Conservation (phyloP, 306 rosid genomes). For the Betula pendula region DNA sequence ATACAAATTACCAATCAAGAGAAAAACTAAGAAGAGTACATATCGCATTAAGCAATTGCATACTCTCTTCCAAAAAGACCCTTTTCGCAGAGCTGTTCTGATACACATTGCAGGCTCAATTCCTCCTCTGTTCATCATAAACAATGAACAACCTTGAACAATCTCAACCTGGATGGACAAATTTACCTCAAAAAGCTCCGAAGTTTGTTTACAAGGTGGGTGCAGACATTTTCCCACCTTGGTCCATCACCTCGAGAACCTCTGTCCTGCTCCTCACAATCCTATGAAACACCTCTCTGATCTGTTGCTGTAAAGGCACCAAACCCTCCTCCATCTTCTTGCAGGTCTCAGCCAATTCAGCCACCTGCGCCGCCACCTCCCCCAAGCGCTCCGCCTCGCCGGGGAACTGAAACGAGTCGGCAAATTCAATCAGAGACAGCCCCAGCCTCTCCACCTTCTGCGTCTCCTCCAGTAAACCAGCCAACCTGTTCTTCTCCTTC, state of each 20-base stretch:
- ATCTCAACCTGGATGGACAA: constrained; percentile 14
- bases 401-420: constrained; percentile 67
- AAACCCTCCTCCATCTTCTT: constrained; percentile 79
- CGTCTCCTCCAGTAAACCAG: constrained; percentile 79
- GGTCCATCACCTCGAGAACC: constrained; percentile 71
- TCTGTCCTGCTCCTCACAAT: constrained; percentile 80
- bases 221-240: constrained; percentile 51
- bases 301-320: constrained; percentile 84
- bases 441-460: constrained; percentile 78
- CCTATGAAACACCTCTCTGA: constrained; percentile 86
- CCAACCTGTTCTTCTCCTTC: constrained; percentile 81
- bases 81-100: constrained; percentile 9
- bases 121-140: constrained; percentile 1
- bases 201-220: constrained; percentile 43
- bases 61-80: constrained; percentile 11
- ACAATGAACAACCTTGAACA: constrained; percentile 10
- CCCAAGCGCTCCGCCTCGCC: constrained; percentile 52
- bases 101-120: constrained; percentile 36
- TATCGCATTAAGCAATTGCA: constrained; percentile 13
- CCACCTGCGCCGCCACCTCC: constrained; percentile 61
- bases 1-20: neutral
- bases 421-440: constrained; percentile 53
- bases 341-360: constrained; percentile 68
- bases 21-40: constrained; percentile 1
- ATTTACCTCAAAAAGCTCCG: constrained; percentile 4